Evolutionary conservation across 768 basidiomycete species (phyloP), one percentile per base, ranked within the genome.

Genomic region (Mycena chlorophos): DNA sequence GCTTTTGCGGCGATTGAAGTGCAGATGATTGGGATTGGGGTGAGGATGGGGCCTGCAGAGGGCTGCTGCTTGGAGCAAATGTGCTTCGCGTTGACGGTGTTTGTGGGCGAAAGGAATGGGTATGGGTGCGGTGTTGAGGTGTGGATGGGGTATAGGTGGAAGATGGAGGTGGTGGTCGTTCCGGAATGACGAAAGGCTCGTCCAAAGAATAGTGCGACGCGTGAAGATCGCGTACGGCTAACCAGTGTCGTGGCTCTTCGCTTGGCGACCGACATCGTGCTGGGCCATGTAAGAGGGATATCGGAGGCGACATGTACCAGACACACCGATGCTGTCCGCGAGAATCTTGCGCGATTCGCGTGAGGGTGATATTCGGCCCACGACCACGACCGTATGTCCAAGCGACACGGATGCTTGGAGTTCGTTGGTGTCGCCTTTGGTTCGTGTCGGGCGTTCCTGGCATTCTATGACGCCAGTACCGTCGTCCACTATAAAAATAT

Each of bases 381-480:
- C 10, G 51, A 58, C 13, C 61, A 56, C 8, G 52, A 48, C 37
- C 13, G 56, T 49, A 3, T 17, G 59, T 52, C 51, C 63, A 12
- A 40, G 49, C 51, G 13, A 50, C 27, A 51, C 60, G 14, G 55
- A 1, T 14, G 60, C 53, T 20, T 61, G 10, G 50, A 55, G 38
- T 22, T 65, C 62, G 4, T n/a, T 13, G 30, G 49, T 56, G 13
- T 49, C 20, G 29, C 45, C 58, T 51, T 67, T 69, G 16, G 52
- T 52, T 1, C 63, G 65, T 22, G 68, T 59, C 4, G 69, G 67
- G 38, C 71, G 74, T 64, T 83, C 78, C 2, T 73, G 64, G 63
- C 89, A 91, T 43, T 91, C 89, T 23, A 92, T 75, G 3, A 87
- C 83, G 26, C 74, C 83, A 1, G 88, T 87, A 4, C 89, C 88